Evolutionary conservation across 1,284 basidiomycete species (phyloP).

Genomic region (Fomitopsis pinicola): DNA sequence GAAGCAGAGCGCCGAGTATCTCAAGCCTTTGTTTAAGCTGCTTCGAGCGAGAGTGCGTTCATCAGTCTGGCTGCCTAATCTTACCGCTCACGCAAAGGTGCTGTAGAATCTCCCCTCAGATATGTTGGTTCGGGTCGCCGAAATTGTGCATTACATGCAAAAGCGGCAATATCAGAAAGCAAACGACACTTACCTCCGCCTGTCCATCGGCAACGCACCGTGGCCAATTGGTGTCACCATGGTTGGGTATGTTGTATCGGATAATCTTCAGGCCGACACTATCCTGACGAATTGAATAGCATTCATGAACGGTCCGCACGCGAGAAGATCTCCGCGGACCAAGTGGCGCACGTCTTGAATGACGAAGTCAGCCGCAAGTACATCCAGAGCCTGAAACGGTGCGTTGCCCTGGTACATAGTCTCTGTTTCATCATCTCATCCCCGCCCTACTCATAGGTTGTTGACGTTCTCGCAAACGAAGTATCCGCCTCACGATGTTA

Average conservation of each 20-base stretch:
- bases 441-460: slow-evolving; percentile 43
- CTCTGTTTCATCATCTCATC: not conserved
- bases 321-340: slow-evolving; percentile 95
- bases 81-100: slow-evolving; percentile 2
- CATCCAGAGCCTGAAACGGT: slow-evolving; percentile 97
- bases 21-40: slow-evolving; percentile 94
- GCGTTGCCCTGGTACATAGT: slow-evolving; percentile 16
- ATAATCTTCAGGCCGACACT: not conserved
- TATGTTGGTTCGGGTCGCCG: slow-evolving; percentile 85
- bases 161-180: slow-evolving; percentile 90
- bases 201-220: slow-evolving; percentile 97
- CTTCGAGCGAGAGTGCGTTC: slow-evolving; percentile 77
- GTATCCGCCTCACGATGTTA: slow-evolving; percentile 86
- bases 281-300: slow-evolving; percentile 36
- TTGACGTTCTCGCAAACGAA: slow-evolving; percentile 95
- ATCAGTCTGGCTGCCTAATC: not conserved
- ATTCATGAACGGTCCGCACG: slow-evolving; percentile 97
- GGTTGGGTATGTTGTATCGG: slow-evolving; percentile 72
- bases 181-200: slow-evolving; percentile 94
- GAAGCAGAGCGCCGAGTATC: slow-evolving; percentile 92
- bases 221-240: slow-evolving; percentile 99
- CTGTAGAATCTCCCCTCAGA: slow-evolving; percentile 74
- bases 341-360: slow-evolving; percentile 97
- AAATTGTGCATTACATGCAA: slow-evolving; percentile 97
- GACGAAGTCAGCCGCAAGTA: slow-evolving; percentile 99